Percentiles rank a stretch among this genome's conserved stretches.
phyloP scores from a whole-genome alignment of 495 filamentous ascomycete genomes.

The Hyphodiscus hymeniophilus region DNA sequence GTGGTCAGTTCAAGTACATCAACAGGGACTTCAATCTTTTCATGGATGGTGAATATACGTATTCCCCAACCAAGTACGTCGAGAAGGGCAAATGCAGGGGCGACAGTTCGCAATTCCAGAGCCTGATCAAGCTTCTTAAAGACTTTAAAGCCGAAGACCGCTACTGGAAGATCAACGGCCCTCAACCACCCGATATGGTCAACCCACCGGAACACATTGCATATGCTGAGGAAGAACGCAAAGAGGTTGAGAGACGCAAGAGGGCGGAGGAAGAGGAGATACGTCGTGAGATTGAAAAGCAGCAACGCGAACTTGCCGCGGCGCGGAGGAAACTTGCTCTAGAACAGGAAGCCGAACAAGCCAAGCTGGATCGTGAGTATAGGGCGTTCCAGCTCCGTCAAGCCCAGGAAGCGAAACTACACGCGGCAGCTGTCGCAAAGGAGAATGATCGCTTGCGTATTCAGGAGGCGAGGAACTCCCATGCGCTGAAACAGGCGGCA shows the following conservation, averaged over 20 bases:
- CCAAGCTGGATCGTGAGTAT: slow-evolving; percentile 7
- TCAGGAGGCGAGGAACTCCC: slow-evolving; percentile 3
- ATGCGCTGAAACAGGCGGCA: slow-evolving; percentile 12
- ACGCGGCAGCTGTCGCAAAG: slow-evolving; percentile 10
- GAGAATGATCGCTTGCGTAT: slow-evolving; percentile 10
- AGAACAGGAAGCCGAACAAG: slow-evolving; percentile 13
- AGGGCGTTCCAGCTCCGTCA: slow-evolving; percentile 9
- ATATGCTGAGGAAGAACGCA: slow-evolving; percentile 11
- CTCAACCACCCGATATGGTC: slow-evolving; percentile 8
- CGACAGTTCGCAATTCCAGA: slow-evolving; percentile 5
- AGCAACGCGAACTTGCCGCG: slow-evolving; percentile 4
- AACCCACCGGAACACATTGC: slow-evolving; percentile 6
- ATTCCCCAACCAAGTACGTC: slow-evolving; percentile 6
- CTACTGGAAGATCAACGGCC: slow-evolving; percentile 15
- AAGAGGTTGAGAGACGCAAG: slow-evolving; percentile 2
- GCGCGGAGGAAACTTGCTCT: slow-evolving; percentile 1
- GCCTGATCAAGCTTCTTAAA: slow-evolving; percentile 10
- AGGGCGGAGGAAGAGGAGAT: slow-evolving; percentile 3
- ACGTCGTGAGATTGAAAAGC: slow-evolving; percentile 7
- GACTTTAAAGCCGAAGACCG: slow-evolving; percentile 6
- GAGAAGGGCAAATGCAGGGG: slow-evolving; percentile 12
- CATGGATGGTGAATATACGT: slow-evolving; percentile 4
- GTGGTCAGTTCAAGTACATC: slow-evolving; percentile 10
- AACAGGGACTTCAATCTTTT: slow-evolving; percentile 5
- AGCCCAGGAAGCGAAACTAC: slow-evolving; percentile 9